Evolutionary conservation across 2,329 filamentous ascomycete species (phyloP), one percentile per base, ranked within the genome.

Genomic region (Amylocarpus encephaloides): DNA sequence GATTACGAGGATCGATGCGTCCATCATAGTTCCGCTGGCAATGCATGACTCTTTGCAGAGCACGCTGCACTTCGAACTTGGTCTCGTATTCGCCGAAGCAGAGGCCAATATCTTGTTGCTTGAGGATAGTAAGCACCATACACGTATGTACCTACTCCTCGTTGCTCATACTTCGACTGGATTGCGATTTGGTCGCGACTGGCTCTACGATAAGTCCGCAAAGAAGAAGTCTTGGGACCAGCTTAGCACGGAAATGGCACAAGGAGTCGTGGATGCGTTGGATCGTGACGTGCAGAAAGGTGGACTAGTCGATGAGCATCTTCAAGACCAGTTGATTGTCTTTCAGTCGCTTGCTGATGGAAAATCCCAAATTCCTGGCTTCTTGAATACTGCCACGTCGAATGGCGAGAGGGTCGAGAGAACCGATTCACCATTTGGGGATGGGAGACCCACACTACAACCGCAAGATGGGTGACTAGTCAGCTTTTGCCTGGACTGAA

Each of bases 261-360:
- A 65, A 22, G 69, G 67, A n/a, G 64, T 82, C 3, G 72, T 73
- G 38, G 66, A 64, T 42, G 68, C 70, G 2, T 65, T 82, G 16
- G 67, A 68, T 48, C 62, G 67, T 2, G 77, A 80, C 56, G 64
- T 77, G 1, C 60, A 62, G 6, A 58, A 67, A 1, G 67, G 71
- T 2, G 73, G 77, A 0, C 68, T 73, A 1, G 74, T 79, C 6
- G 80, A 84, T 54, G 70, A 76, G 56, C 72, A 75, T 59, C 68
- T 83, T 12, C 78, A 83, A 64, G 81, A 83, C 62, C 80, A 84
- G 62, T 59, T 84, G 19, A 67, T 83, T 2, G 68, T 79, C 15
- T 81, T 82, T 58, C 80, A 84, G 63, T 76, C 76, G 3, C 66
- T 84, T 9, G 75, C 77, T 1, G 69, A 73, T 11, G 79, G 77